Evolutionary conservation across 345 rosid genomes (phyloP).

Genomic region (Populus ilicifolia): DNA sequence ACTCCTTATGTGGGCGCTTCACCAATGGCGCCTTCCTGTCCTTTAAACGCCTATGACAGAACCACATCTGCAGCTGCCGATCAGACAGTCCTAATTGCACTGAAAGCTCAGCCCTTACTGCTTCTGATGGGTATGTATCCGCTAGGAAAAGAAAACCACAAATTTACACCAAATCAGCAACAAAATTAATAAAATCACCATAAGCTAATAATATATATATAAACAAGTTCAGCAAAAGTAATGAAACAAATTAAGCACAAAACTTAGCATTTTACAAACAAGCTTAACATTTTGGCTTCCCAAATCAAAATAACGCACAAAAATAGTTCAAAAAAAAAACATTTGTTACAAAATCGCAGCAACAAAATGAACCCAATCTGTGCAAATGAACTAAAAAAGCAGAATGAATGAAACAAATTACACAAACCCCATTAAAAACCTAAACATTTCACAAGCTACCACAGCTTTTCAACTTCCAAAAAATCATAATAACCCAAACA

Average conservation of each 20-base stretch:
- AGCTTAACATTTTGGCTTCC: background rate
- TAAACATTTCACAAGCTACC: background rate
- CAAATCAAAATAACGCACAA: background rate
- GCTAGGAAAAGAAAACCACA: slow-evolving; percentile 29
- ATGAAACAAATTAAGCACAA: background rate
- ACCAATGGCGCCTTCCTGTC: slow-evolving; percentile 56
- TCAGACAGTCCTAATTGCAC: slow-evolving; percentile 71
- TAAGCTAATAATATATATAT: background rate
- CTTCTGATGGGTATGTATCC: slow-evolving; percentile 79
- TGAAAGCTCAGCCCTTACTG: slow-evolving; percentile 65
- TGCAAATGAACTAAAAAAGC: background rate
- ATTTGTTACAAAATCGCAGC: background rate
- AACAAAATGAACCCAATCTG: background rate
- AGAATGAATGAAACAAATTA: background rate
- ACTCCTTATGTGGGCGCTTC: slow-evolving; percentile 54
- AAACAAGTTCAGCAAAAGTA: background rate
- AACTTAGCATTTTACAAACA: background rate
- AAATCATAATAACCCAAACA: background rate
- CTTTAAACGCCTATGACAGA: slow-evolving; percentile 86
- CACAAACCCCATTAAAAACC: background rate
- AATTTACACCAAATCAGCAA: background rate
- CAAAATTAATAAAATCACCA: background rate
- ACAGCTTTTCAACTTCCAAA: background rate
- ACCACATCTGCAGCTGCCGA: slow-evolving; percentile 97
- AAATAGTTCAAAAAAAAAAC: background rate